Base-by-base conservation (phyloP, 2,329 filamentous ascomycete genomes). In the Pestalotiopsis sp. region DNA sequence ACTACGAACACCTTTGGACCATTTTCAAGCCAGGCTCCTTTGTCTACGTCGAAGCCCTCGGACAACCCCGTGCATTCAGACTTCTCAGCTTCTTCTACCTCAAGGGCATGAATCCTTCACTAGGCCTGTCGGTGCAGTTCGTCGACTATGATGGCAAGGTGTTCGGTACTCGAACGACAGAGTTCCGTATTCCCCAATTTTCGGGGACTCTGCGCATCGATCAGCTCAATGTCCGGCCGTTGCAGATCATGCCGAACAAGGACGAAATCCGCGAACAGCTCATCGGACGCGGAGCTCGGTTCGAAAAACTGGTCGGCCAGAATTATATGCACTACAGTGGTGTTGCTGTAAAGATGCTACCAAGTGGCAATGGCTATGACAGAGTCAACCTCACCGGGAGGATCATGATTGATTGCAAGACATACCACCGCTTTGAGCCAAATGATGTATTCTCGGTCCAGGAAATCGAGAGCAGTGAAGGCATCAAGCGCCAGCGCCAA, bases 341-440 rank as follows among this genome's bases (percentile, higher is more conserved):
- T 20, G 66, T 77, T 5, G 76, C 73, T 9, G 65, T 77, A 2
- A 70, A 70, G 59, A 68, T 64, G 66, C 68, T 64, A 1, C 63
- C 70, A 2, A 64, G 52, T 12, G 70, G 71, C 12, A 71, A 71
- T 65, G 72, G 71, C 9, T 72, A 71, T 65, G 72, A 70, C 56
- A 68, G 70, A n/a, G 69, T 74, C 58, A 74, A 78, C 60, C 73
- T 79, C 14, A 73, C 74, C 14, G 77, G 78, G 1, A 76, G 77
- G 38, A 73, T 81, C 38, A 80, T 81, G 77, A 73, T 81, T 64
- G 79, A 81, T 71, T 74, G 74, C 68, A 75, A 77, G 64, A 79
- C 78, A 2, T 80, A 76, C 71, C 75, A 77, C 58, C 73, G 77
- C n/a, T 66, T 76, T 63, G 73, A 76, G 17, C 69, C 76, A 9